These are phyloP conservation scores for Pyronema domesticum DNA, from an alignment of 495 filamentous ascomycete species.

Conservation along the genomic window DNA sequence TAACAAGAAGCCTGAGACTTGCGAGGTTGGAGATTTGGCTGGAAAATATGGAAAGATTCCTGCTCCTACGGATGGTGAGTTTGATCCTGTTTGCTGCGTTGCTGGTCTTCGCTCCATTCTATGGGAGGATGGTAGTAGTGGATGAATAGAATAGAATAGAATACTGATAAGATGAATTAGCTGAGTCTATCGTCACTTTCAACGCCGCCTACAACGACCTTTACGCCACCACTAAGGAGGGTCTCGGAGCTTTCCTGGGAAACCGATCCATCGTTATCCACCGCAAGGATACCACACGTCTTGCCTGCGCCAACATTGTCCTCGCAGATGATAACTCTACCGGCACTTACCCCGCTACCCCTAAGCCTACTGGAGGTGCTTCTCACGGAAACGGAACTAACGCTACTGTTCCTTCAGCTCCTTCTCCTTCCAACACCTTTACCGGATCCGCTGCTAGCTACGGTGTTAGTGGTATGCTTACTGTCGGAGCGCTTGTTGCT, in stretches of 20 bases:
- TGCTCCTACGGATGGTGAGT: conserved; percentile 11
- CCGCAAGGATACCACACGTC: conserved; percentile 36
- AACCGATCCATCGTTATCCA: conserved; percentile 68
- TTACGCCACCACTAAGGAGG: conserved; percentile 44
- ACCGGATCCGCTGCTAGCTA: conserved; percentile 6
- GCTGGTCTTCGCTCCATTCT: too few relatives aligned
- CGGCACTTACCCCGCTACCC: background rate
- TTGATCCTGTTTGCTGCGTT: background rate
- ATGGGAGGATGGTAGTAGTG: background rate
- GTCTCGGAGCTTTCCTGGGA: conserved; percentile 51
- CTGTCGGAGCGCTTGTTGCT: conserved; percentile 11
- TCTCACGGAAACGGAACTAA: background rate
- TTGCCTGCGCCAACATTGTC: conserved; percentile 55
- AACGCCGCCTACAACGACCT: conserved; percentile 41
- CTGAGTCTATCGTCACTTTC: conserved; percentile 23
- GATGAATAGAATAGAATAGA: background rate
- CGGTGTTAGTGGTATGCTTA: conserved; percentile 13
- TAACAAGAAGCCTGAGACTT: conserved; percentile 40
- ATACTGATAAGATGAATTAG: background rate
- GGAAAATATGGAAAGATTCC: conserved; percentile 61
- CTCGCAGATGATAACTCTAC: conserved; percentile 5
- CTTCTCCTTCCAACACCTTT: background rate
- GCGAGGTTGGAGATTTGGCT: conserved; percentile 67
- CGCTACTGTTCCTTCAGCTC: background rate
- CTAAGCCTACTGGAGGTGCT: background rate